Conservation (phyloP, 306 rosid species). For the Leucaena leucocephala region DNA sequence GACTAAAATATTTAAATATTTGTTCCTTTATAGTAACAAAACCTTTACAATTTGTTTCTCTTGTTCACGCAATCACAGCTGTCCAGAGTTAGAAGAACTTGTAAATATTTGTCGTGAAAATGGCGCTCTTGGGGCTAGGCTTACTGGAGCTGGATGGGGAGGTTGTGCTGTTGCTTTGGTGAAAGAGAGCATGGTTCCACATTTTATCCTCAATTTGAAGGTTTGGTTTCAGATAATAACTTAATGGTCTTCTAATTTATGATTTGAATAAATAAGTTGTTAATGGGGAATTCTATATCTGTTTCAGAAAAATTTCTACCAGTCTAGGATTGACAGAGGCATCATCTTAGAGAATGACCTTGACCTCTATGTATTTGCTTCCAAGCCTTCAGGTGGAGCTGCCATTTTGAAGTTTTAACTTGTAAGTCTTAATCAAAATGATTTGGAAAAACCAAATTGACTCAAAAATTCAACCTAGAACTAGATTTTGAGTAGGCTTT, state of each 20-base stretch:
- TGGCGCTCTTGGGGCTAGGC: conserved; percentile 78
- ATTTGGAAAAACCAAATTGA: neutral
- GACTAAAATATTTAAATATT: neutral
- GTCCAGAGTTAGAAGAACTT: conserved; percentile 82
- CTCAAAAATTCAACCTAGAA: neutral
- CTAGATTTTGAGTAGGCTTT: neutral
- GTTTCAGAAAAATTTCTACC: conserved; percentile 63
- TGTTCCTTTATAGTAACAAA: neutral
- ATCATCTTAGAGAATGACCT: conserved; percentile 65
- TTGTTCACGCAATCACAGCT: conserved; percentile 50
- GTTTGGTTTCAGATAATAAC: conserved; percentile 35
- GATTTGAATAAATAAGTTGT: neutral
- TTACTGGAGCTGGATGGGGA: conserved; percentile 93
- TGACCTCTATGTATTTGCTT: conserved; percentile 84
- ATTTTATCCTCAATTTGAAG: conserved; percentile 65
- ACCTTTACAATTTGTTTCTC: neutral
- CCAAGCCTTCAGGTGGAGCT: conserved; percentile 98
- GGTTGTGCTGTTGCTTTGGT: conserved; percentile 80
- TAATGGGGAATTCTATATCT: conserved; percentile 15
- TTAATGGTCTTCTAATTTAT: neutral
- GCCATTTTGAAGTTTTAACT: conserved; percentile 79
- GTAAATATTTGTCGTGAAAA: conserved; percentile 53
- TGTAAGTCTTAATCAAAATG: neutral
- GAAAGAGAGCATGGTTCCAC: conserved; percentile 63
- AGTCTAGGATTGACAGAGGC: conserved; percentile 69